Conservation (phyloP, 78 protist genomes). For the Dictyostelium firmibasis region DNA sequence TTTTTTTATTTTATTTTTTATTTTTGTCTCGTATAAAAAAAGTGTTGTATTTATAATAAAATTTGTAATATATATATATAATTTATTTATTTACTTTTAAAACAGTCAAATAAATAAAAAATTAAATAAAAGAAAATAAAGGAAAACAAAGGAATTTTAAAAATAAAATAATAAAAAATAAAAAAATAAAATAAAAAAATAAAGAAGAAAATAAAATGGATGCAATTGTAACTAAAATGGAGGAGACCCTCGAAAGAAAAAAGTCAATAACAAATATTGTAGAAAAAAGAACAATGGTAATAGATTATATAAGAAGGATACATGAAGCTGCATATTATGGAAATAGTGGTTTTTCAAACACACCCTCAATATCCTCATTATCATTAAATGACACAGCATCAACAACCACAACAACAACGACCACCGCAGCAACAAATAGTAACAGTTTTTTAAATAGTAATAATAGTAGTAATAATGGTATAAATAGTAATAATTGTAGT, state of each 20-base stretch:
- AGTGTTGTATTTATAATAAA: background rate
- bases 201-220: conserved; percentile 61
- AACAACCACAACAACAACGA: background rate
- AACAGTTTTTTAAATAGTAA: background rate
- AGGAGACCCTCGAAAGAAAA: conserved; percentile 72
- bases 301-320: conserved; percentile 70
- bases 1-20: background rate
- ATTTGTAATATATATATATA: background rate
- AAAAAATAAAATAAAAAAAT: background rate
- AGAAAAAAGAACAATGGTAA: conserved; percentile 68
- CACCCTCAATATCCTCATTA: background rate
- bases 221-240: conserved; percentile 77
- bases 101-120: background rate
- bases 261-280: conserved; percentile 57
- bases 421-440: background rate
- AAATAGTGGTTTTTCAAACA: background rate
- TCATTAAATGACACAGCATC: background rate
- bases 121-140: too few relatives aligned
- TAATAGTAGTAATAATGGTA: too few relatives aligned
- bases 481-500: background rate
- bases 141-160: too few relatives aligned
- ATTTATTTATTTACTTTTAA: background rate
- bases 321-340: conserved; percentile 73
- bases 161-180: too few relatives aligned
- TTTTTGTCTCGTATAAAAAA: background rate